phyloP scores from a whole-genome alignment of 2,329 filamentous ascomycete species.

The Calonectria pteridis region DNA sequence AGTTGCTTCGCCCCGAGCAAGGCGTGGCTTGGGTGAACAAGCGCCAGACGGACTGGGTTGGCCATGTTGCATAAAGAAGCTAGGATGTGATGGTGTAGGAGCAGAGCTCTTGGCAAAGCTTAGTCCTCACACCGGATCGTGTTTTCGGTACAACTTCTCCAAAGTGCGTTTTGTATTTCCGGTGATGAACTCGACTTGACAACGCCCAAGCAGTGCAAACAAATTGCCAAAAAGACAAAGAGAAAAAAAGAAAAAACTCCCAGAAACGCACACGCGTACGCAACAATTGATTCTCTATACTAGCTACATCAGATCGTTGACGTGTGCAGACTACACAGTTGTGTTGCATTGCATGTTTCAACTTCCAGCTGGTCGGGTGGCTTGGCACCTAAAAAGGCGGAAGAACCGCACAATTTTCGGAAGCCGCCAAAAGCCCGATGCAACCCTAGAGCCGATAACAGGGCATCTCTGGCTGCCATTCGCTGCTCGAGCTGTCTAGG shows the following conservation, averaged over 20 bases:
- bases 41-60: background rate
- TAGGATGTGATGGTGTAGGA: conserved; percentile 2
- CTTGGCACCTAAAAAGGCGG: conserved; percentile 1
- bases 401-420: background rate
- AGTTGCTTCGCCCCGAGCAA: background rate
- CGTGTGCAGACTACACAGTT: background rate
- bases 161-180: background rate
- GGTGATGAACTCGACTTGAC: background rate
- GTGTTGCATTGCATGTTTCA: conserved; percentile 8
- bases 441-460: background rate
- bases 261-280: background rate
- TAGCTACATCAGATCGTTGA: background rate
- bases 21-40: background rate
- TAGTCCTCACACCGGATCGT: background rate
- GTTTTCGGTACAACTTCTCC: background rate
- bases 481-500: background rate
- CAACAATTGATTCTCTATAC: background rate
- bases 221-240: too few species aligned
- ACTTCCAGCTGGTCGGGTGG: background rate
- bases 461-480: background rate
- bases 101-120: background rate
- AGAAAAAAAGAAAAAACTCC: background rate
- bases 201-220: background rate
- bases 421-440: background rate
- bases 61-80: background rate